Evolutionary conservation across 495 filamentous ascomycete genomes (phyloP).

Genomic region (Daldinia bambusicola): DNA sequence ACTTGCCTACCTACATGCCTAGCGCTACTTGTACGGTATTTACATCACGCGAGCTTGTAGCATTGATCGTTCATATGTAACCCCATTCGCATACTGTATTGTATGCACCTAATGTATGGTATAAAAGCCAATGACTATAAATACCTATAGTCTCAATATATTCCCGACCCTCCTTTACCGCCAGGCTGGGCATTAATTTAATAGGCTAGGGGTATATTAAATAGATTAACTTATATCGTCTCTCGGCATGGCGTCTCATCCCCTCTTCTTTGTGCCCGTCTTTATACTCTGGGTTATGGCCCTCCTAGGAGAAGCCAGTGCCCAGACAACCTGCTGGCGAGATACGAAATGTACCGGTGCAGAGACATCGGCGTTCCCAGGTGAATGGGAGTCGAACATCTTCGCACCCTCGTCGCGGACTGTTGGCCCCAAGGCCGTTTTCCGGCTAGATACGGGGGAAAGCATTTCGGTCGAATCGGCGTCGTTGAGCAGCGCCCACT

Average conservation of each 20-base stretch:
- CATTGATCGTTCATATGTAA: conserved; percentile 15
- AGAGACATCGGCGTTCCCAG: conserved; percentile 62
- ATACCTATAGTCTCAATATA: conserved; percentile 10
- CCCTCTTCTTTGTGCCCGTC: conserved; percentile 5
- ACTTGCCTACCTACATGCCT: no score
- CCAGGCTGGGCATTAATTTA: background rate
- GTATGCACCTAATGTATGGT: no score
- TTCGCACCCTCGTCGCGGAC: conserved; percentile 66
- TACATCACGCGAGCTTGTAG: conserved; percentile 20
- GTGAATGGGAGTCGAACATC: conserved; percentile 69
- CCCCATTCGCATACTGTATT: background rate
- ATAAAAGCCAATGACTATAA: conserved; percentile 16
- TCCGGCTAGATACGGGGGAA: conserved; percentile 51
- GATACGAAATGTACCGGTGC: conserved; percentile 66
- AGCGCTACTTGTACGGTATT: conserved; percentile 1
- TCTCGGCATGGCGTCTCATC: conserved; percentile 32
- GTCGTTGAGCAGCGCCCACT: conserved; percentile 57
- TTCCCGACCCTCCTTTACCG: background rate
- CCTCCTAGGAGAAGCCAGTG: conserved; percentile 24
- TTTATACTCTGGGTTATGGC: conserved; percentile 15
- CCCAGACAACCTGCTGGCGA: conserved; percentile 63
- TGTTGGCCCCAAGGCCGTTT: conserved; percentile 60
- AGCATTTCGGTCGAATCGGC: conserved; percentile 46
- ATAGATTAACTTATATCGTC: conserved; percentile 2
- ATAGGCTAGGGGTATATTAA: background rate